Base-by-base conservation (phyloP, 73 alveolate genomes). In the Paramecium octaurelia region DNA sequence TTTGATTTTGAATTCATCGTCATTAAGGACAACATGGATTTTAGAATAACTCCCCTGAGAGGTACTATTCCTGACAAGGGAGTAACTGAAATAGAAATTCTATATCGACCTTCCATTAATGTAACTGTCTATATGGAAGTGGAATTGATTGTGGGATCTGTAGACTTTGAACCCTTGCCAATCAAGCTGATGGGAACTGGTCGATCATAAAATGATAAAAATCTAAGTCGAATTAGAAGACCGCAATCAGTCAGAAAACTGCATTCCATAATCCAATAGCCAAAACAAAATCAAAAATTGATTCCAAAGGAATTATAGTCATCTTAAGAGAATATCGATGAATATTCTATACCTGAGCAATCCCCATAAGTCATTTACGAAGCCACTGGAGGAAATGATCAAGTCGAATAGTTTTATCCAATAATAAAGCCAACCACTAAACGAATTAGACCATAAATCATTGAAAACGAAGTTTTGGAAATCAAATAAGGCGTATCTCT, bases 61-160 rank as follows among this genome's bases (percentile, higher is more conserved):
- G 99, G 98, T 0, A 97, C 93, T 71, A 95, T 97, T 12, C 94
- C 94, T 11, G 98, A 97, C 12, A 93, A 93, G 86, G 93, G 93
- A 24, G 91, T 85, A 42, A 93, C 96, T 18, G 86, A 57, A 18
- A 94, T 97, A 77, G 97, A 97, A 60, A 86, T 98, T 42, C 42
- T 92, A 1, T 94, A 95, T 83, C 93, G 93, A 36, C 99, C 99
- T 1, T 84, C 97, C 57, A 96, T 96, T 38, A 95, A 93, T 86
- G 97, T 99, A 36, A 98, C 99, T 83, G 97, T 95, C 7, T 93
- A 92, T 64, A 98, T 98, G 35, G 99, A 96, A 70, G 94, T 96
- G 80, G 96, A 95, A 50, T 58, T 89, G 31, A 89, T 50, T 43
- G 77, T 89, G 16, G 71, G 88, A 24, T 54, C 76, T 24, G 40